Conservation (phyloP, 495 filamentous ascomycete species). For the Neurospora pannonica region DNA sequence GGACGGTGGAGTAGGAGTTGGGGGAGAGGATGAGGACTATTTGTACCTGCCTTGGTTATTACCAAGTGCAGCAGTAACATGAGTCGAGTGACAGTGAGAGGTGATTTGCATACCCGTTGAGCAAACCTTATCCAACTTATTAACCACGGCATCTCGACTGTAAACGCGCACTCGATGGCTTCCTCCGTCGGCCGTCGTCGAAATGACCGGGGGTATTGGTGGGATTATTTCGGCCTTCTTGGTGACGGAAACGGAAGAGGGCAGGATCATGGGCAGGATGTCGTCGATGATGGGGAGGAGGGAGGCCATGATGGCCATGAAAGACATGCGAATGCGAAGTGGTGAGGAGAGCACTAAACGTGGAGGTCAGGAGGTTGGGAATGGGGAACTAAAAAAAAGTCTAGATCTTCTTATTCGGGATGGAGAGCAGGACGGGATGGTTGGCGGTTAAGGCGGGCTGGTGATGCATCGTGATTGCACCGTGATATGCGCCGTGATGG, state of each 20-base stretch:
- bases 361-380: not conserved
- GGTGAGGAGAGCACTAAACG: not conserved
- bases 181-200: not conserved
- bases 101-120: slow-evolving; percentile 42
- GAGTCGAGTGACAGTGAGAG: no score
- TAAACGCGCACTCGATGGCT: slow-evolving; percentile 39
- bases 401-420: not conserved
- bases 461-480: not conserved
- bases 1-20: slow-evolving; percentile 28
- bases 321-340: not conserved
- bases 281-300: slow-evolving; percentile 40
- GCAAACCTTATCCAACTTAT: slow-evolving; percentile 49
- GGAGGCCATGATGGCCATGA: slow-evolving; percentile 28
- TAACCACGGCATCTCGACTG: slow-evolving; percentile 47
- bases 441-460: no score
- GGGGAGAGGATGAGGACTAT: slow-evolving; percentile 37
- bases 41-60: no score
- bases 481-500: not conserved
- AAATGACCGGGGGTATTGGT: slow-evolving; percentile 14
- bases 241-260: slow-evolving; percentile 35
- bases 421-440: not conserved
- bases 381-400: no score
- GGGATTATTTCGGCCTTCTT: slow-evolving; percentile 33
- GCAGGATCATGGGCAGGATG: slow-evolving; percentile 41
- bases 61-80: not conserved